A percentile compares a stretch with the other conserved stretches of the same genome.
Evolutionary conservation across 2,329 filamentous ascomycete species (phyloP).

Genomic region (Zymoseptoria ardabiliae): DNA sequence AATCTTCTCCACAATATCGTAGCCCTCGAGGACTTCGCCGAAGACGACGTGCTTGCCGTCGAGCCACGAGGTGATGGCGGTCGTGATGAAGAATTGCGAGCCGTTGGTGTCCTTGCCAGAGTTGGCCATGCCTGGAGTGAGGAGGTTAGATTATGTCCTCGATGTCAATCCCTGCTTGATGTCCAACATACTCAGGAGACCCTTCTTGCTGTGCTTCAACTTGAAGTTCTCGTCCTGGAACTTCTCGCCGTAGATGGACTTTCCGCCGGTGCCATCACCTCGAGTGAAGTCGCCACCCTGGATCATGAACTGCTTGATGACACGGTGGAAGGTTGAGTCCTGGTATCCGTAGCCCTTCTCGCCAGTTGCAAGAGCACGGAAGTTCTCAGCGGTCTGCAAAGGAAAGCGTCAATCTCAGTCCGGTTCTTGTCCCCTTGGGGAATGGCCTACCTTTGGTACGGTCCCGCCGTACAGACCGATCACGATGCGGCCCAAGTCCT

Average conservation of each 20-base stretch:
- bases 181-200: conserved; percentile 50
- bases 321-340: conserved; percentile 77
- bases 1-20: conserved; percentile 71
- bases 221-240: conserved; percentile 93
- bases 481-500: conserved; percentile 66
- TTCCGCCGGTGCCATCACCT: conserved; percentile 74
- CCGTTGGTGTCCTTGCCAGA: conserved; percentile 79
- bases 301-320: conserved; percentile 89
- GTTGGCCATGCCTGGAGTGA: conserved; percentile 66
- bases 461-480: conserved; percentile 84
- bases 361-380: conserved; percentile 72
- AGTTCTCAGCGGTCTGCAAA: conserved; percentile 59
- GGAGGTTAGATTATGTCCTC: not conserved
- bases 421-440: not conserved
- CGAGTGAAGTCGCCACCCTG: conserved; percentile 85
- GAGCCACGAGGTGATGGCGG: conserved; percentile 72
- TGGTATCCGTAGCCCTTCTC: conserved; percentile 82
- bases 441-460: conserved; percentile 56
- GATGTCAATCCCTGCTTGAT: not conserved
- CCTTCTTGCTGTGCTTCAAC: conserved; percentile 82
- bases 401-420: not conserved
- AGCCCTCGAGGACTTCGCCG: conserved; percentile 80
- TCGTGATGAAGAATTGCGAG: conserved; percentile 88
- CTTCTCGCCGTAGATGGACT: conserved; percentile 79
- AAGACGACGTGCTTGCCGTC: conserved; percentile 82